Percentiles rank a stretch among this genome's conserved stretches.
phyloP scores from a whole-genome alignment of 352 stramenopile species.

The Phytophthora pisi region DNA sequence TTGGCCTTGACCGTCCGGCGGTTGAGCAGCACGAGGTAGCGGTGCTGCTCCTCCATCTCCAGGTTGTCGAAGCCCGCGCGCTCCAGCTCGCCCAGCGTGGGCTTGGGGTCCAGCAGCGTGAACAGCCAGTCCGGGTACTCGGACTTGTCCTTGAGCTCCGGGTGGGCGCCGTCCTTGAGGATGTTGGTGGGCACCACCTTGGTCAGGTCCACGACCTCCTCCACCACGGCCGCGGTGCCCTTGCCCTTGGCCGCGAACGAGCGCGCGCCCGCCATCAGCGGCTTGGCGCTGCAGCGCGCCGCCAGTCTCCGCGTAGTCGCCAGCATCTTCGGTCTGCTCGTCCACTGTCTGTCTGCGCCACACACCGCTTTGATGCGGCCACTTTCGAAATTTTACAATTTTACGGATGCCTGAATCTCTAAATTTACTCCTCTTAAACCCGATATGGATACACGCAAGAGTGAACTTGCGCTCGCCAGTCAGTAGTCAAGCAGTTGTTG shows the following conservation, averaged over 20 bases:
- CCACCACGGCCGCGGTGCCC: constrained; percentile 49
- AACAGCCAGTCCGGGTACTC: constrained; percentile 89
- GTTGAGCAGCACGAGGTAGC: constrained; percentile 79
- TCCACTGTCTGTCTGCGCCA: constrained; percentile 18
- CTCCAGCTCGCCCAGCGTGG: constrained; percentile 79
- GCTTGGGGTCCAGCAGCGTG: constrained; percentile 74
- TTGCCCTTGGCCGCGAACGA: constrained; percentile 76
- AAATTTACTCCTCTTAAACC: constrained; percentile 1
- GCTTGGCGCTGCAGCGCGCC: constrained; percentile 33
- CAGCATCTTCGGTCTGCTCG: constrained; percentile 28
- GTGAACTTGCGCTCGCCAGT: constrained; percentile 1
- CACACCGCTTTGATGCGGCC: constrained; percentile 9
- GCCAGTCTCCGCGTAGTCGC: constrained; percentile 53
- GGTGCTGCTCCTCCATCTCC: constrained; percentile 76
- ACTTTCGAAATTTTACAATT: neutral
- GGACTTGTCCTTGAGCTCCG: constrained; percentile 78
- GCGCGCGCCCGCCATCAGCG: constrained; percentile 42
- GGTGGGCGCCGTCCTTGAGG: constrained; percentile 82
- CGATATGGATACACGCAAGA: constrained; percentile 20
- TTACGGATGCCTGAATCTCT: neutral
- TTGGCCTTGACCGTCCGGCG: constrained; percentile 71
- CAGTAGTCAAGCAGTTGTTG: constrained; percentile 4
- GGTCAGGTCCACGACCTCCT: constrained; percentile 78
- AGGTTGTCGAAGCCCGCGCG: constrained; percentile 83
- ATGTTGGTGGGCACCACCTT: constrained; percentile 87